Evolutionary conservation across 1,284 basidiomycete genomes (phyloP).

Genomic region (Ganoderma leucocontextum): DNA sequence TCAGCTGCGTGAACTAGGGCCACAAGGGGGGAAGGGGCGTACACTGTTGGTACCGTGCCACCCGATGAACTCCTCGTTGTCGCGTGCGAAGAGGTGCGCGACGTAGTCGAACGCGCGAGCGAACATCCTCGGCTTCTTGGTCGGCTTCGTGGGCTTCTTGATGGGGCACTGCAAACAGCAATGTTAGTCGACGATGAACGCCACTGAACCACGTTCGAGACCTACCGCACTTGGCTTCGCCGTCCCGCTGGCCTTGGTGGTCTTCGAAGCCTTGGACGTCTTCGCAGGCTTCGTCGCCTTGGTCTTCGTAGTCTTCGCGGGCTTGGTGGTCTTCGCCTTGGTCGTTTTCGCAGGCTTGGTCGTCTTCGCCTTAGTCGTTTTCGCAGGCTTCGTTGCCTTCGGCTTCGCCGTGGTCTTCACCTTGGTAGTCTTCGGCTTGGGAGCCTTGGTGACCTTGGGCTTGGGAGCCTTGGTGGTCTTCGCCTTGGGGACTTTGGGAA

Average conservation of each 20-base stretch:
- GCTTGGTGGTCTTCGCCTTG: background rate
- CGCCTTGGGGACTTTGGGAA: background rate
- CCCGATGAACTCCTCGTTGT: conserved; percentile 9
- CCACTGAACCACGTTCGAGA: background rate
- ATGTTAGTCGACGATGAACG: background rate
- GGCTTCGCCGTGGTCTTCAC: background rate
- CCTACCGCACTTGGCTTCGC: background rate
- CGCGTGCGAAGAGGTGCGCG: conserved; percentile 12
- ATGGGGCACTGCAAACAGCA: background rate
- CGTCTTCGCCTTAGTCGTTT: background rate
- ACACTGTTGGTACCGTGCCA: conserved; percentile 14
- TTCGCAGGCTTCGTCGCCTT: background rate
- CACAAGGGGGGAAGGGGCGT: background rate
- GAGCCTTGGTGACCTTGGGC: background rate
- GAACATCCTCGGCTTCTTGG: background rate
- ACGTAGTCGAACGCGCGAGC: conserved; percentile 9
- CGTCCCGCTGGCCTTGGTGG: background rate
- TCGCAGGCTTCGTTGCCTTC: background rate
- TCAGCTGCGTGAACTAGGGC: background rate
- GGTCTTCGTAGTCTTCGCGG: background rate
- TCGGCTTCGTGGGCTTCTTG: background rate
- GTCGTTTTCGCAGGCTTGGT: background rate
- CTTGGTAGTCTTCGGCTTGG: background rate
- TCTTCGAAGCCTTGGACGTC: background rate
- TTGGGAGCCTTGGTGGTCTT: background rate